Conservation (phyloP, 1,139 yeast genomes). For the Blastobotrys serpentis region DNA sequence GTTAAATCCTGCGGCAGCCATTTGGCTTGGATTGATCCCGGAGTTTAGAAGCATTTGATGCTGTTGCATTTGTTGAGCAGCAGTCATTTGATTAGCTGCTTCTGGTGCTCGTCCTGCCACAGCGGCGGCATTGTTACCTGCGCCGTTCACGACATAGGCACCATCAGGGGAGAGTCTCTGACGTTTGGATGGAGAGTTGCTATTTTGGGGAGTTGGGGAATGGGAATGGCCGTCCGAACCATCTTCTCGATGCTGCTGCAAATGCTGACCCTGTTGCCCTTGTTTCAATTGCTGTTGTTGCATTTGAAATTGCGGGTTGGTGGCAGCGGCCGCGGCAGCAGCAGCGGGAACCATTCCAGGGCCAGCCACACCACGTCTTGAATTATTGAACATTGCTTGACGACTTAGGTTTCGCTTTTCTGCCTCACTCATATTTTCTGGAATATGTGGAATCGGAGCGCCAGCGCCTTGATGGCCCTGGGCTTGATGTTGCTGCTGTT, state of each 20-base stretch:
- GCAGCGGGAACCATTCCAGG: constrained; percentile 22
- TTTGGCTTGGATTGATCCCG: constrained; percentile 14
- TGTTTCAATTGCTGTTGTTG: constrained; percentile 28
- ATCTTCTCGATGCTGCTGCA: constrained; percentile 26
- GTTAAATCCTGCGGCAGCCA: constrained; percentile 21
- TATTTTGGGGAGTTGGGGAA: constrained; percentile 32
- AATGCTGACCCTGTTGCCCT: constrained; percentile 28
- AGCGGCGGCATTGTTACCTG: constrained; percentile 10
- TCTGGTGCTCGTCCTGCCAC: constrained; percentile 2
- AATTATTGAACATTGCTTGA: constrained; percentile 29
- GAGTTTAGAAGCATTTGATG: constrained; percentile 28
- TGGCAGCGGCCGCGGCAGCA: constrained; percentile 18
- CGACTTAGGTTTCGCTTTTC: constrained; percentile 33
- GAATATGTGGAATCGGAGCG: constrained; percentile 16
- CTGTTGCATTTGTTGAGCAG: constrained; percentile 27
- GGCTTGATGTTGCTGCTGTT: constrained; percentile 26
- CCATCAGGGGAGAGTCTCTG: constrained; percentile 42
- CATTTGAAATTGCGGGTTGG: constrained; percentile 26
- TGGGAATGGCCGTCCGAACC: constrained; percentile 24
- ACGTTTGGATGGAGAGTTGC: constrained; percentile 38
- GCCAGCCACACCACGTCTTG: constrained; percentile 23
- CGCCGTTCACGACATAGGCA: constrained; percentile 26
- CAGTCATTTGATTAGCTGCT: constrained; percentile 37
- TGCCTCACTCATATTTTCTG: constrained; percentile 31
- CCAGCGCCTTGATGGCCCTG: constrained; percentile 16